Evolutionary conservation across 2,329 filamentous ascomycete genomes (phyloP), one percentile per base, ranked within the genome.

Genomic region (Sphaerostilbella broomeana): DNA sequence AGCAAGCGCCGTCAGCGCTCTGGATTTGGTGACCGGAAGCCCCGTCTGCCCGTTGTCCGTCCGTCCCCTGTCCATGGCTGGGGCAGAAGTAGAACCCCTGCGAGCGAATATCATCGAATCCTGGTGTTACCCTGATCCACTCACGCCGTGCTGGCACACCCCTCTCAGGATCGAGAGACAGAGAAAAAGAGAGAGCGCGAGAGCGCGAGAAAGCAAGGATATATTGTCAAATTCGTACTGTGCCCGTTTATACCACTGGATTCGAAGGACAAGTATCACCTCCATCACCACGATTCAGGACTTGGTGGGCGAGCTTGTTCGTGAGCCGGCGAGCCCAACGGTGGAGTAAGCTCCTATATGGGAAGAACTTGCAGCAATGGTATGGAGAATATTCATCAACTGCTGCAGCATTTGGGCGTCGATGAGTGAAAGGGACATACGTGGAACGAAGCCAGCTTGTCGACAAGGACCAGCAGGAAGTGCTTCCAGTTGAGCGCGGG

Each of bases 51-150:
- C 41, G 41, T 43, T 40, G 36, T 40, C 37, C 31, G 41, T 36
- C 41, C 31, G 32, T 35, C 36, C 41, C 41, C 41, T 43, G 41
- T 40, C 41, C 31, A 35, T 31, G 31, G 35, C 27, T 33, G 35
- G 34, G 35, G 13, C 28, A 32, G 12, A 35, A 24, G 25, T 27
- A 21, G n/a, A n/a, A n/a, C 27, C 17, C 16, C 38, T 42, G 27
- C 35, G 32, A 37, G 38, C 30, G 40, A 42, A 28, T 34, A 37
- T 40, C 35, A 40, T 43, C 32, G 41, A 43, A 57, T 57, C 55
- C 50, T 52, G 50, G 58, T 59, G 51, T 51, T 51, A 61, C 58
- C 28, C 49, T 57, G 57, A 49, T 59, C 44, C 47, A 51, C 42
- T 42, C 55, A 56, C 56, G 47, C 56, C 53, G 47, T 47, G 32